Conservation (phyloP, 768 basidiomycete genomes). For the Suillus bovinus region DNA sequence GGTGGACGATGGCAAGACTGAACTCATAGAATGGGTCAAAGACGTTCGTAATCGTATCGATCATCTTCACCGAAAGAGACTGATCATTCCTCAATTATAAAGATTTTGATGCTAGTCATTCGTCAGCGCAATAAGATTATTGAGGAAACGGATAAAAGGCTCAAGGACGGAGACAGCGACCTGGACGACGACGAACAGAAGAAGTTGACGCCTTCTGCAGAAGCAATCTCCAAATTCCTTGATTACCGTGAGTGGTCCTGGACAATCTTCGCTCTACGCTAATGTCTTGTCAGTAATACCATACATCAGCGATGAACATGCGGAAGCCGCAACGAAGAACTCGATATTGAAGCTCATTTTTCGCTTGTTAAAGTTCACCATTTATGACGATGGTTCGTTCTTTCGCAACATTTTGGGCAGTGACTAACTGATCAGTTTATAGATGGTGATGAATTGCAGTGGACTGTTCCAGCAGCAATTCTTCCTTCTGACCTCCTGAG, state of each 20-base stretch:
- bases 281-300: constrained; percentile 61
- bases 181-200: constrained; percentile 29
- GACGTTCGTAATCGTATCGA: constrained; percentile 54
- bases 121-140: constrained; percentile 59
- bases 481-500: constrained; percentile 66
- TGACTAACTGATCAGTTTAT: constrained; percentile 11
- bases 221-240: constrained; percentile 65
- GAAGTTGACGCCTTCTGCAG: constrained; percentile 54
- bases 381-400: constrained; percentile 62
- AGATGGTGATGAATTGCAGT: constrained; percentile 77
- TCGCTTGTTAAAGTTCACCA: constrained; percentile 71
- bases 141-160: constrained; percentile 54
- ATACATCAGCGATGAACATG: constrained; percentile 72
- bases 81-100: constrained; percentile 13
- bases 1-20: constrained; percentile 60
- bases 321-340: constrained; percentile 75
- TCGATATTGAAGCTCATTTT: constrained; percentile 83
- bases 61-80: constrained; percentile 15
- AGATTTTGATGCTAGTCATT: constrained; percentile 67
- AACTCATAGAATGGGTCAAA: constrained; percentile 77
- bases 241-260: constrained; percentile 65
- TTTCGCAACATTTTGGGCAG: not conserved
- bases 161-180: constrained; percentile 39
- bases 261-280: constrained; percentile 2
- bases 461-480: constrained; percentile 80